Percentiles rank a stretch among this genome's conserved stretches.
These are phyloP conservation scores for Pythium rhizo-oryzae DNA, from an alignment of 352 stramenopile genomes.

Conservation along the genomic window DNA sequence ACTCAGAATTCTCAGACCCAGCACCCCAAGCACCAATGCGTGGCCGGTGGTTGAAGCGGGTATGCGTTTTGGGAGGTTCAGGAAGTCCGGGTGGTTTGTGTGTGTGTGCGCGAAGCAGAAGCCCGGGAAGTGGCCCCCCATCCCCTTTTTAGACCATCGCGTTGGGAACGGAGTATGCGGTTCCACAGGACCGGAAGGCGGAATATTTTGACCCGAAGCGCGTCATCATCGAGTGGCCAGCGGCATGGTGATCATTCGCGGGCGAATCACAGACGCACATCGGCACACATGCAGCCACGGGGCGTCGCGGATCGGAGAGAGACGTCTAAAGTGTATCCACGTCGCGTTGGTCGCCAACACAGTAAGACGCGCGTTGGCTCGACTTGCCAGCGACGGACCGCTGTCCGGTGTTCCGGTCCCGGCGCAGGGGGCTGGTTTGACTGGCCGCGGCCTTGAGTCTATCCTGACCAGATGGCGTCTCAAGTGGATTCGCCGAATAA, in stretches of 20 bases:
- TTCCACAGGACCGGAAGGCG: not conserved
- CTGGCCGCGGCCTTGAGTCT: not conserved
- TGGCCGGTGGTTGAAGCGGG: not conserved
- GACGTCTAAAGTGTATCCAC: too few relatives aligned
- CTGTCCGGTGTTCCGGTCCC: too few relatives aligned
- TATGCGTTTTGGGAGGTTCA: constrained; percentile 13
- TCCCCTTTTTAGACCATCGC: not conserved
- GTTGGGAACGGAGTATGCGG: not conserved
- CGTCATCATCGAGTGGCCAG: not conserved
- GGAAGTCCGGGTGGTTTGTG: not conserved
- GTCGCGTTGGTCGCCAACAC: too few relatives aligned
- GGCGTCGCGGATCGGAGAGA: too few relatives aligned
- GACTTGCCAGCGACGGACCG: too few relatives aligned
- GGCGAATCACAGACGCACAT: not conserved
- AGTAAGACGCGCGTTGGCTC: too few relatives aligned
- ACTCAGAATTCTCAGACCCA: constrained; percentile 25
- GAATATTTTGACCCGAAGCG: constrained; percentile 1
- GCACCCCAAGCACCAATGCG: constrained; percentile 22
- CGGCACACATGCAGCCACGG: too few relatives aligned
- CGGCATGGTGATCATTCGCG: not conserved
- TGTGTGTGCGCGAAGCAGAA: not conserved
- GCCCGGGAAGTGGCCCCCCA: not conserved
- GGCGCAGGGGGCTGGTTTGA: too few relatives aligned
- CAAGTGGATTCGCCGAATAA: constrained; percentile 1
- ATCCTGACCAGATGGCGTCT: not conserved